Evolutionary conservation across 768 basidiomycete species (phyloP).

Genomic region (Suillus occidentalis): DNA sequence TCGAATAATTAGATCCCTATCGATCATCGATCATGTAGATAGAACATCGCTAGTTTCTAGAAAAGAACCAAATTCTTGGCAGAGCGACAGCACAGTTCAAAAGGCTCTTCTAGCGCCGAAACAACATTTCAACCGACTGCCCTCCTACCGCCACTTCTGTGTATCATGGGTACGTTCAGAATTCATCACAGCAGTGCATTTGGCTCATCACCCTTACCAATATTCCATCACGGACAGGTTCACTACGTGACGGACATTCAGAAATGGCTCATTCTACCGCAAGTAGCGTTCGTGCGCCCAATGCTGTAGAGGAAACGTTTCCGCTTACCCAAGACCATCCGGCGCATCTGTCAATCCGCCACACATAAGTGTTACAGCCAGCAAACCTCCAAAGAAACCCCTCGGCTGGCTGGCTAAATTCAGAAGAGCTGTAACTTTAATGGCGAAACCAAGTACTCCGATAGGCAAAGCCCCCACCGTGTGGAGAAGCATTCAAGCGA

Average conservation of each 20-base stretch:
- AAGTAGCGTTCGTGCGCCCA: neutral
- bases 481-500: conserved; percentile 49
- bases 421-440: conserved; percentile 27
- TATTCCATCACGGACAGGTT: neutral
- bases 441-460: conserved; percentile 36
- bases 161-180: neutral
- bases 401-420: conserved; percentile 3
- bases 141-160: neutral
- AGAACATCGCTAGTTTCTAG: neutral
- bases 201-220: neutral
- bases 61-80: neutral
- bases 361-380: neutral
- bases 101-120: neutral
- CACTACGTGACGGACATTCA: neutral
- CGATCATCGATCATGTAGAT: neutral
- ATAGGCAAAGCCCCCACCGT: conserved; percentile 44
- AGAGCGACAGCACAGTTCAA: neutral
- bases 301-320: neutral
- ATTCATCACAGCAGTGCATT: neutral
- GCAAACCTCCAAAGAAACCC: neutral
- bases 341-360: neutral
- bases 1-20: neutral
- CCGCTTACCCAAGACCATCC: neutral
- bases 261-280: neutral
- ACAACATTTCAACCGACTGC: neutral